Conservation (phyloP, 192 early-diverging fungal genomes). For the Backusella liffmaniae region DNA sequence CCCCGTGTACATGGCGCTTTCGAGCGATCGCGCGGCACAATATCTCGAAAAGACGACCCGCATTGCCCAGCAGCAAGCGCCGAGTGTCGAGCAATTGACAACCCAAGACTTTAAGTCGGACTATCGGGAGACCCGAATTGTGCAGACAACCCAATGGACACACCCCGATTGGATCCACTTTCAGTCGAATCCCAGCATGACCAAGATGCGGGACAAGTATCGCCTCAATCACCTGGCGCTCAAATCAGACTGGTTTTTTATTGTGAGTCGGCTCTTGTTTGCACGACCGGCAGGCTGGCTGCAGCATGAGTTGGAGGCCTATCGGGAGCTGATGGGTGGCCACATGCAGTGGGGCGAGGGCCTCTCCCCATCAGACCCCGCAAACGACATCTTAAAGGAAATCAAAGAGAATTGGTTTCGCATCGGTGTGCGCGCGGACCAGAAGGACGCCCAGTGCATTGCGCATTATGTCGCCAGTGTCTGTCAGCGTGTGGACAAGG, state of each 20-base stretch:
- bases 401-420: constrained; percentile 11
- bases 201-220: constrained; percentile 4
- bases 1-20: constrained; percentile 18
- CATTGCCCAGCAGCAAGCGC: too few species aligned
- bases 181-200: not conserved
- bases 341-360: not conserved
- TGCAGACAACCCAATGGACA: not conserved
- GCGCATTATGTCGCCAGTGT: not conserved
- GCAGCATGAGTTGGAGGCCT: constrained; percentile 3
- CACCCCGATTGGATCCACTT: not conserved
- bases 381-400: not conserved
- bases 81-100: not conserved
- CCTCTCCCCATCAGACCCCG: constrained; percentile 16
- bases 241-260: constrained; percentile 32
- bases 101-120: not conserved
- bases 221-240: constrained; percentile 1
- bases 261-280: constrained; percentile 23
- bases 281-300: constrained; percentile 22
- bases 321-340: constrained; percentile 21
- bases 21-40: constrained; percentile 7
- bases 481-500: not conserved
- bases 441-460: not conserved
- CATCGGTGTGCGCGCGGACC: not conserved
- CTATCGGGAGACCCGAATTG: not conserved
- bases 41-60: constrained; percentile 8